Base-by-base conservation (phyloP, 1,284 basidiomycete genomes). In the Pholiota adiposa region DNA sequence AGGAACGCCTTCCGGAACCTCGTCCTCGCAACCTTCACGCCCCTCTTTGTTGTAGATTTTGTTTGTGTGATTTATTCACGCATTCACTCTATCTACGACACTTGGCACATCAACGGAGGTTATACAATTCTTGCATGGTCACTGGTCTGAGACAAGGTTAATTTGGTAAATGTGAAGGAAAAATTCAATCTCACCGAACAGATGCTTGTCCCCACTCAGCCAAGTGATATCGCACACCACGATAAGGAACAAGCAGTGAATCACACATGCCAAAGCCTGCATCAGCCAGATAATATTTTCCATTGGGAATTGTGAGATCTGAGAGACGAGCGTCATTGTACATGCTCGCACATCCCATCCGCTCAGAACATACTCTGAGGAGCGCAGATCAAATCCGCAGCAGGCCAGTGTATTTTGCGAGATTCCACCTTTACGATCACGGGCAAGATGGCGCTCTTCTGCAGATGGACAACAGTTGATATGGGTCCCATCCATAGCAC, bases 41-140 rank as follows among this genome's bases (percentile, higher is more conserved):
- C n/a, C n/a, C n/a, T n/a, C n/a, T n/a, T n/a, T n/a, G n/a, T n/a
- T n/a, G n/a, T n/a, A n/a, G n/a, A n/a, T n/a, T n/a, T n/a, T n/a
- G n/a, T n/a, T n/a, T n/a, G n/a, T n/a, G n/a, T n/a, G n/a, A n/a
- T n/a, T n/a, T n/a, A n/a, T n/a, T n/a, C n/a, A n/a, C n/a, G n/a
- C n/a, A n/a, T n/a, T n/a, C n/a, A n/a, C n/a, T n/a, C n/a, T n/a
- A n/a, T n/a, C n/a, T n/a, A n/a, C n/a, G n/a, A n/a, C n/a, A n/a
- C n/a, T n/a, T n/a, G n/a, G n/a, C n/a, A n/a, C n/a, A n/a, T n/a
- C n/a, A n/a, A n/a, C n/a, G 59, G 0, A 81, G 65, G 58, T 80
- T 81, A 65, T 74, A 82, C 0, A 82, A 65, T 57, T 81, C 76
- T 56, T 80, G 53, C 3, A 58, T 29, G 43, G 72, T 76, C 38